Conservation (phyloP, 1,284 basidiomycete genomes). For the Rhodotorula sp. region DNA sequence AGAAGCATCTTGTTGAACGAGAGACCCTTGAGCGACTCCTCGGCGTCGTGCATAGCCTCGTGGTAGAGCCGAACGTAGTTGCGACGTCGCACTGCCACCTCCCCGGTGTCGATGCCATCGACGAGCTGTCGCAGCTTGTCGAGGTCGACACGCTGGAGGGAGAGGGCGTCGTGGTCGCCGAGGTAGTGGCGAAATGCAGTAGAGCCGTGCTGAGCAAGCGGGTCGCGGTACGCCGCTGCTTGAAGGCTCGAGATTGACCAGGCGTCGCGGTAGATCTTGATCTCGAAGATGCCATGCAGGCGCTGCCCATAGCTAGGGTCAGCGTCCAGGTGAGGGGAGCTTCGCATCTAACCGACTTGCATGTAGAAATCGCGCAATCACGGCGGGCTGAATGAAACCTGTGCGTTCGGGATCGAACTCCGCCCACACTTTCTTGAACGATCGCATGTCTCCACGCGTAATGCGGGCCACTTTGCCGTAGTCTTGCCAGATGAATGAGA, state of each 20-base stretch:
- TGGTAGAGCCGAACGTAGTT: constrained; percentile 75
- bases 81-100: constrained; percentile 65
- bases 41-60: constrained; percentile 70
- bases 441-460: constrained; percentile 82
- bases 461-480: constrained; percentile 72
- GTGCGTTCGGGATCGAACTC: constrained; percentile 75
- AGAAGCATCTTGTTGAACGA: constrained; percentile 89
- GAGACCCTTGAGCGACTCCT: constrained; percentile 72
- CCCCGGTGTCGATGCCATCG: constrained; percentile 62
- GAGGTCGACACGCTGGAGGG: constrained; percentile 51
- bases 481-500: constrained; percentile 66
- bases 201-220: constrained; percentile 10
- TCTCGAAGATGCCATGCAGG: constrained; percentile 78
- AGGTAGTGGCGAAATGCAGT: constrained; percentile 28
- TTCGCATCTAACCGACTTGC: constrained; percentile 54
- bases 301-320: constrained; percentile 54
- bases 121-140: constrained; percentile 62
- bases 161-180: constrained; percentile 17
- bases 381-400: constrained; percentile 70
- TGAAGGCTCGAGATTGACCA: constrained; percentile 62
- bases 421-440: constrained; percentile 93
- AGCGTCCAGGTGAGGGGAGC: not conserved
- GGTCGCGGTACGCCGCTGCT: constrained; percentile 9
- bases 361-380: constrained; percentile 76
- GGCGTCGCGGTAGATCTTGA: constrained; percentile 73